These are phyloP conservation scores for Psophocarpus tetragonolobus DNA, from an alignment of 306 rosid species.

Conservation along the genomic window DNA sequence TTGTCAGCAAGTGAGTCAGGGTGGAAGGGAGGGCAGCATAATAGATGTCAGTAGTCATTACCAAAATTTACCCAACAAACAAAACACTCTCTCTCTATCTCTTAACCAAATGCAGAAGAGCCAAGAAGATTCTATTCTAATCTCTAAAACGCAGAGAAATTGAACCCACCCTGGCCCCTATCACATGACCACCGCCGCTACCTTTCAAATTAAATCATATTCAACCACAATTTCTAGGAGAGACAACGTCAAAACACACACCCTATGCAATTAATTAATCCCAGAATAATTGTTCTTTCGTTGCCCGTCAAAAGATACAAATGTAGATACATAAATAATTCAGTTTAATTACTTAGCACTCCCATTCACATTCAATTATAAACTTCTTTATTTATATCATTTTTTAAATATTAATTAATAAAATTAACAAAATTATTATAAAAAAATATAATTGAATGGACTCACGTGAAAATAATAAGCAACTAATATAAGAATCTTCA, in stretches of 20 bases:
- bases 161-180: conserved; percentile 48
- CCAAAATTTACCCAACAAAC: conserved; percentile 40
- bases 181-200: conserved; percentile 57
- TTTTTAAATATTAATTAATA: too few relatives aligned
- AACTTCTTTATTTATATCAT: too few relatives aligned
- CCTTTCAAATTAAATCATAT: conserved; percentile 39
- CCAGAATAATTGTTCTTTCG: too few relatives aligned
- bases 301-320: too few relatives aligned
- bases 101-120: conserved; percentile 43
- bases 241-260: conserved; percentile 68
- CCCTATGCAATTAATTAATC: conserved; percentile 47
- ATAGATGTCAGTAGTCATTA: not conserved
- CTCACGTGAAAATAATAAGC: too few relatives aligned
- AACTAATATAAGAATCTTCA: too few relatives aligned
- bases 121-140: conserved; percentile 91
- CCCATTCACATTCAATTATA: too few relatives aligned
- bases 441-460: too few relatives aligned
- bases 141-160: conserved; percentile 67
- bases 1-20: conserved; percentile 74
- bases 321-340: too few relatives aligned
- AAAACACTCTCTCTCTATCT: conserved; percentile 33
- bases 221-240: conserved; percentile 52
- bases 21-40: conserved; percentile 66
- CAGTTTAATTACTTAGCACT: too few relatives aligned
- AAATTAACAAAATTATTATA: too few relatives aligned